A percentile compares a stretch with the other conserved stretches of the same genome.
Conservation (phyloP, 306 rosid genomes). For the Boehmeria nivea region DNA sequence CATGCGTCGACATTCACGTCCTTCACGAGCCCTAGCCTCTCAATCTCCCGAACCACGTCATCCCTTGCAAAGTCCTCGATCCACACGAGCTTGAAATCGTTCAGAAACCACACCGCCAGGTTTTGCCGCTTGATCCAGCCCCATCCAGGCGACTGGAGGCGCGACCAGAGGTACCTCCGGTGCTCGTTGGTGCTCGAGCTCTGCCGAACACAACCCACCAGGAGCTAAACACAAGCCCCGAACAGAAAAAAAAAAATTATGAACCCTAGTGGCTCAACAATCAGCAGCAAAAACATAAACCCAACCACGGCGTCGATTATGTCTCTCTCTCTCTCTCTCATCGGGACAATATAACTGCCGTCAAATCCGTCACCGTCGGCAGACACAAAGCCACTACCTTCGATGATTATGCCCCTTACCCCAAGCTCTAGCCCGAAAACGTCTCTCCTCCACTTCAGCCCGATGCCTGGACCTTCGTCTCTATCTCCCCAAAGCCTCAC, state of each 20-base stretch:
- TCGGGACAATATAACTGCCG: neutral
- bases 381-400: slow-evolving; percentile 23
- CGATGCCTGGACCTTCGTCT: slow-evolving; percentile 42
- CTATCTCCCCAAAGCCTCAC: slow-evolving; percentile 34
- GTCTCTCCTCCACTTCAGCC: slow-evolving; percentile 34
- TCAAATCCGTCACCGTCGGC: neutral
- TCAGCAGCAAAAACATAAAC: too few species aligned
- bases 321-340: neutral
- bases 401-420: slow-evolving; percentile 67
- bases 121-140: slow-evolving; percentile 79
- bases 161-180: slow-evolving; percentile 49
- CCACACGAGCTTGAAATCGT: slow-evolving; percentile 80
- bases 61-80: slow-evolving; percentile 41
- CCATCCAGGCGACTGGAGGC: slow-evolving; percentile 56
- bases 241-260: too few species aligned
- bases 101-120: slow-evolving; percentile 66
- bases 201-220: too few species aligned
- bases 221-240: too few species aligned
- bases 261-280: too few species aligned
- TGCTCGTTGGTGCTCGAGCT: slow-evolving; percentile 45
- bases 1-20: slow-evolving; percentile 69
- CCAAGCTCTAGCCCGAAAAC: slow-evolving; percentile 63
- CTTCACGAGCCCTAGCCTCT: slow-evolving; percentile 51
- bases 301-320: too few species aligned
- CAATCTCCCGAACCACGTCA: slow-evolving; percentile 37